Evolutionary conservation across 2,329 filamentous ascomycete genomes (phyloP), one percentile per base, ranked within the genome.

Genomic region (Paecilomyces fulvus): DNA sequence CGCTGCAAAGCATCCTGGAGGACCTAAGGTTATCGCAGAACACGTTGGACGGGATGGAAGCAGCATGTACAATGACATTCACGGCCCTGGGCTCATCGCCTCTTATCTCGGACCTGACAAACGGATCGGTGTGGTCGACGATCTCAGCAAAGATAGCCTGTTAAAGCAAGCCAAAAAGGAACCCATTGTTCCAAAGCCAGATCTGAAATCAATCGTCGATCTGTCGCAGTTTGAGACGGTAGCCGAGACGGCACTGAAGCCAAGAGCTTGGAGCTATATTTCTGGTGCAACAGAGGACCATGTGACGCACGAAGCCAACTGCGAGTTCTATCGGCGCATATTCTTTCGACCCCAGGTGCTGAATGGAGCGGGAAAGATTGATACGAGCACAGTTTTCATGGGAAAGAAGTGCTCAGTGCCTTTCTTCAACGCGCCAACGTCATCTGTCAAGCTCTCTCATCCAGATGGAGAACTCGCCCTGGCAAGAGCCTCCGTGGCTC

Each of bases 21-120:
- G 80, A 33, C 79, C 83, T 60, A 90, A 89, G 71, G 92, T 95
- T 71, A 95, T 96, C 65, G 81, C 95, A 62, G 69, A 74, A 52
- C 75, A 80, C 63, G 80, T 80, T 30, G 81, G 80, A 49, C 73
- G 73, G 25, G 81, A 83, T 68, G 81, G 80, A 3, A 81, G 78
- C 49, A 73, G 70, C 54, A 76, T 73, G 55, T 86, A 81, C 71
- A 77, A 75, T 25, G 73, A 77, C 60, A 75, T 81, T 30, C 80
- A 83, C 66, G 70, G 77, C 1, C 70, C 73, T 17, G 37, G 37
- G 0, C 37, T 43, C 37, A 43, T 43, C 17, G 14, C 37, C n/a
- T 43, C 37, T 17, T 17, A 43, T 8, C 37, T 43, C 14, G 37
- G 37, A 12, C 14, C 37, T 1, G 37, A 43, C 4, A 43, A 17